Base-by-base conservation (phyloP, 208 protist species). In the Phytomonas sp. region DNA sequence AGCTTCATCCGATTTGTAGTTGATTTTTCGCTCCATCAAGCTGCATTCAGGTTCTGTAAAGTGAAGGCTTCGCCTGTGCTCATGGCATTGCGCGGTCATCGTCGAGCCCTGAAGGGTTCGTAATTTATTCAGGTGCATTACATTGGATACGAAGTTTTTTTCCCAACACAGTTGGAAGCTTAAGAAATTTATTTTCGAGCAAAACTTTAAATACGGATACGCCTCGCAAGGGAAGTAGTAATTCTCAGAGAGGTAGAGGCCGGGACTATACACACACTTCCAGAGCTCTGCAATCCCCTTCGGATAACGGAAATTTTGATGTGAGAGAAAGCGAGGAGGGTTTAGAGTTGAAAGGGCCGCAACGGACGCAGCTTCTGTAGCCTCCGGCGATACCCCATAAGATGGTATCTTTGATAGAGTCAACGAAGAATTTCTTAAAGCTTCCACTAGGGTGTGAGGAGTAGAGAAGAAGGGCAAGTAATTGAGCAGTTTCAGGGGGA, bases 381-480 rank as follows among this genome's bases (percentile, higher is more conserved):
- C 1, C 1, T 46, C 13, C 1, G 40, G 11, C 7, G 7, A 1
- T 8, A 23, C 40, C 40, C 1, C 40, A 46, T 46, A 3, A 9
- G 40, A 46, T 9, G 13, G 40, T 20, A 8, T 1, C 40, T 20
- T 20, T 46, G 40, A 17, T 17, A 23, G 40, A 2, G 40, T 20
- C 15, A 4, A 17, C 40, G 40, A 46, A 46, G 40, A 46, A 46
- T 46, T 8, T 46, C 11, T 9, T 2, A 46, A 17, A 46, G 40
- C 40, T 17, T 20, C 1, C 40, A 9, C 11, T 46, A 9, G 28
- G 8, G 71, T 67, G 26, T 53, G 61, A 43, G 78, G 75, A 15
- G 73, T 62, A 9, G 78, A 71, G 43, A 83, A 80, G 43, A 77
- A 83, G 3, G 79, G 79, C 28, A 83, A 43, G 46, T 71, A 68